Evolutionary conservation across 495 filamentous ascomycete genomes (phyloP), one percentile per base, ranked within the genome.

Genomic region (Aspergillus campestris): DNA sequence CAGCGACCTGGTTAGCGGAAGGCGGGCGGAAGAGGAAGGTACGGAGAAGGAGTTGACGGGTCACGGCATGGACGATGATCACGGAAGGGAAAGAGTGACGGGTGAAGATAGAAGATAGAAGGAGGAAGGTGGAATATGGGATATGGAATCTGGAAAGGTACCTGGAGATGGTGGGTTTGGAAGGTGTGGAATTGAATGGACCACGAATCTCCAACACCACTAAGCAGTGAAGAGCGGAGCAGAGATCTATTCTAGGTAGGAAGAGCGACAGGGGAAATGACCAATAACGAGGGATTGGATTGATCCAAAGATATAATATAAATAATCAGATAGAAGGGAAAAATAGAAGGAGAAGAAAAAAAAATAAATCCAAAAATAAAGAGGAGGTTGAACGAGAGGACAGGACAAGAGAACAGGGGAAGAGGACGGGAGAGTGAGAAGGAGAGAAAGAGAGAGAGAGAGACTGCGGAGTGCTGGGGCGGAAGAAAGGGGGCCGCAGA

Each of bases 361-460:
- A 49, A 45, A 49, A 41, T 43, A 45, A 44, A 51, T 40, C 44
- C 31, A 38, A 36, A 18, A 34, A 43, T 48, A 51, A 51, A 58
- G 55, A 44, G 37, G 44, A 29, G 18, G 48, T 48, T 57, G 53
- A 56, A 57, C 46, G 49, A 58, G 58, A 55, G 50, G 54, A 56
- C 38, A 43, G 47, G 51, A 50, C 33, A 44, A 42, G 35, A 56
- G 35, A 56, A 55, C 38, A 40, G 50, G 53, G 48, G 42, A 48
- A 47, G 44, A 56, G 44, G 32, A 18, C 11, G 10, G 32, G 47
- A 42, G 50, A 34, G 49, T 34, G 14, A 50, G 38, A 13, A 24
- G 49, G 52, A 47, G 40, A 51, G 45, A 50, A 48, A 52, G 49
- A 44, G 48, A 38, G 34, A 47, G 40, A 51, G 45, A 50, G 49